phyloP scores from a whole-genome alignment of 805 yeast genomes.

The Nakazawaea populi region DNA sequence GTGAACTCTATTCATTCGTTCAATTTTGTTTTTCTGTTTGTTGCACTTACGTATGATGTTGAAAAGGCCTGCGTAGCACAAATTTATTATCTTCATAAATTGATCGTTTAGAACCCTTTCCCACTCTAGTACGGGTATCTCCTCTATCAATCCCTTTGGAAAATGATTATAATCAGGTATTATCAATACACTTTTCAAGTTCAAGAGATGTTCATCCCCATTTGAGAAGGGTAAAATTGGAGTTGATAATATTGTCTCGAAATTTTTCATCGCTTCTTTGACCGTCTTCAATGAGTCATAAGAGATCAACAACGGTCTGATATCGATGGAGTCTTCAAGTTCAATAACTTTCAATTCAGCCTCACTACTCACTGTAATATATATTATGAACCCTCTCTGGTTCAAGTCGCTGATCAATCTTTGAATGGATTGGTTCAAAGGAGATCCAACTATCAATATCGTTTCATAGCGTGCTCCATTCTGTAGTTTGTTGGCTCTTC shows the following conservation, averaged over 20 bases:
- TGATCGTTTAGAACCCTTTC: conserved; percentile 19
- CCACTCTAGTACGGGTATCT: conserved; percentile 22
- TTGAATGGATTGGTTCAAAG: conserved; percentile 66
- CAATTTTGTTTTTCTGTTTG: conserved; percentile 17
- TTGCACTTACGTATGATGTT: conserved; percentile 24
- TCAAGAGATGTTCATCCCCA: conserved; percentile 48
- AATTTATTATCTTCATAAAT: conserved; percentile 18
- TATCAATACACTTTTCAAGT: conserved; percentile 59
- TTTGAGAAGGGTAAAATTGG: conserved; percentile 57
- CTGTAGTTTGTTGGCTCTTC: conserved; percentile 56
- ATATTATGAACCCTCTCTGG: conserved; percentile 75
- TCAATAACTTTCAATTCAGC: conserved; percentile 47
- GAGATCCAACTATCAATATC: conserved; percentile 69
- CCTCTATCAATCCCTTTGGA: conserved; percentile 25
- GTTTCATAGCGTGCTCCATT: conserved; percentile 77
- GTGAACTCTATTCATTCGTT: conserved; percentile 15
- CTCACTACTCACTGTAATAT: conserved; percentile 64
- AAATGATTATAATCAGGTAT: conserved; percentile 50
- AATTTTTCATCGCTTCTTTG: conserved; percentile 40
- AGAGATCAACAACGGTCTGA: conserved; percentile 57
- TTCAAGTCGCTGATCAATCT: conserved; percentile 70
- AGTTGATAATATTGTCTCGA: conserved; percentile 41
- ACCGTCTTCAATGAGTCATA: conserved; percentile 34
- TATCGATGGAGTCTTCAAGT: conserved; percentile 60
- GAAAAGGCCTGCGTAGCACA: conserved; percentile 24